These are phyloP conservation scores for Ceratocystis smalleyi DNA, from an alignment of 2,329 filamentous ascomycete species.

Conservation along the genomic window DNA sequence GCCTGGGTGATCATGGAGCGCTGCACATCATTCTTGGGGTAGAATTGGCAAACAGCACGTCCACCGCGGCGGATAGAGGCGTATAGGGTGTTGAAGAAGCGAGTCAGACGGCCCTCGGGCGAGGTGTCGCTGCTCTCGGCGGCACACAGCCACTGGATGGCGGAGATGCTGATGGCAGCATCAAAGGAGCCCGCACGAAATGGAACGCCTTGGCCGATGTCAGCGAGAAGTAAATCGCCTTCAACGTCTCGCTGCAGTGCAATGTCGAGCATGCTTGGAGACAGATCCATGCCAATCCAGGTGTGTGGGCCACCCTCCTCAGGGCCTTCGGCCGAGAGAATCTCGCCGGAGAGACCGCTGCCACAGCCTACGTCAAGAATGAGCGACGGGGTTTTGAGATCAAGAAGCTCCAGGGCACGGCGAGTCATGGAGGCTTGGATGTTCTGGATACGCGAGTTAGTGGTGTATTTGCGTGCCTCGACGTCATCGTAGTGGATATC, in stretches of 20 bases:
- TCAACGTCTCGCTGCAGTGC: conserved; percentile 84
- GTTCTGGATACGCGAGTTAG: conserved; percentile 82
- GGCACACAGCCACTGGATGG: conserved; percentile 98
- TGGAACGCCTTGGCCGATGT: conserved; percentile 89
- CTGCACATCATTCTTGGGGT: conserved; percentile 88
- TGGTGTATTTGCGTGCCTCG: conserved; percentile 95
- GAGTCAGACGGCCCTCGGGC: conserved; percentile 57
- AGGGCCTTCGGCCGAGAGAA: conserved; percentile 56
- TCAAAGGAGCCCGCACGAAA: conserved; percentile 89
- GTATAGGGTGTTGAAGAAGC: conserved; percentile 91
- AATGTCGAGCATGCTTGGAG: conserved; percentile 88
- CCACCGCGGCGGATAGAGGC: conserved; percentile 69
- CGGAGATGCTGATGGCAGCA: conserved; percentile 84
- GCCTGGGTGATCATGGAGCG: conserved; percentile 82
- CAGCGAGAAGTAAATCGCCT: conserved; percentile 82
- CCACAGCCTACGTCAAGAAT: conserved; percentile 97
- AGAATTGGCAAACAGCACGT: conserved; percentile 90
- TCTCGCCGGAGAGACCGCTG: conserved; percentile 85
- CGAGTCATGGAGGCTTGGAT: conserved; percentile 93
- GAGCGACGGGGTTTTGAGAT: conserved; percentile 61
- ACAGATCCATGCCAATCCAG: conserved; percentile 97
- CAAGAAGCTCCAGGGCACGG: conserved; percentile 79
- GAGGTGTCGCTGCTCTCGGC: conserved; percentile 77
- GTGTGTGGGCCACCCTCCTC: conserved; percentile 72
- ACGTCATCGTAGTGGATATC: conserved; percentile 95